Evolutionary conservation across 2,329 filamentous ascomycete genomes (phyloP), one percentile per base, ranked within the genome.

Genomic region (Botrytis squamosa): DNA sequence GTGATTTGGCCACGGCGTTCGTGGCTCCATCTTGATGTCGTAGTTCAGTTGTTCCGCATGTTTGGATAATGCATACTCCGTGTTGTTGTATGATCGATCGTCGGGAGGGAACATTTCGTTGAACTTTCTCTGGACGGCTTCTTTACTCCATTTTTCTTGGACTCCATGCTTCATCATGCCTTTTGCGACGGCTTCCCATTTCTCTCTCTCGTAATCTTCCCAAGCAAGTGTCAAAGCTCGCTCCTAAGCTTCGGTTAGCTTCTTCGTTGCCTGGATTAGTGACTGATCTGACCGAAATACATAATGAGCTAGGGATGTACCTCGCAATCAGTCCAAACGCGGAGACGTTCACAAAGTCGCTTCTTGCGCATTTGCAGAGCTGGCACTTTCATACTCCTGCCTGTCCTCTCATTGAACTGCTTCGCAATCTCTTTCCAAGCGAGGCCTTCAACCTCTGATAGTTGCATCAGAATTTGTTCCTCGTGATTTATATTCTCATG

Each of bases 321-420:
- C 75, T 77, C 76, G 60, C 42, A 44, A 55, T 73, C 70, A 38
- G 73, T 76, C 74, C 75, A 77, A 72, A 76, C 76, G 64, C 78
- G 76, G 70, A 83, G 75, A 73, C 79, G 79, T 74, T 82, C 80
- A 59, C 81, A 76, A 14, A 82, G 77, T 38, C 82, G 78, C 75
- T 81, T 82, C 71, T 81, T 81, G 40, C 81, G 78, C 82, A 83
- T 83, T 74, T 83, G 82, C 59, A 83, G 76, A 59, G 81, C 82
- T 33, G 81, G 78, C 69, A 81, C 78, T 52, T 78, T 77, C 76
- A 80, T 80, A 25, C 75, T 76, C 36, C 80, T 80, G 44, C 79
- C 77, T 49, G 77, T 79, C 67, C 76, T 74, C 42, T 79, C 78
- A 57, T 80, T 79, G 75, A 82, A 82, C 38, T 75, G 77, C 40